Evolutionary conservation across 148 eudicot genomes (phyloP), one percentile per base, ranked within the genome.

Genomic region (Vaccinium corymbosum): DNA sequence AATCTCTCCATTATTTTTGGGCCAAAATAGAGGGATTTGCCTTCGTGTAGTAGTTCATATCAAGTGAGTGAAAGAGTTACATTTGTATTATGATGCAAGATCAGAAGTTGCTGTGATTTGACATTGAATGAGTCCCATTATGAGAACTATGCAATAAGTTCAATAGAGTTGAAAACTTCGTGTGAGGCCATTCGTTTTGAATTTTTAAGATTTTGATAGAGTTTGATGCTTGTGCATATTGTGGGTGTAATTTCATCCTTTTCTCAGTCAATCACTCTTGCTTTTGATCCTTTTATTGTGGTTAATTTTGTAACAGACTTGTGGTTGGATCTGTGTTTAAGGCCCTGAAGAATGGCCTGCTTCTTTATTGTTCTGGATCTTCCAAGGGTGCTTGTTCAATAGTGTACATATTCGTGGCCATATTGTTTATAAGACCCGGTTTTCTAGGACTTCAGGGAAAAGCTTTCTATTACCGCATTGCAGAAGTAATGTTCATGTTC

Each of bases 371-470:
- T 83, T 96, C 97, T 53, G 97, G 98, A 79, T 90, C 93, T 82
- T 86, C 86, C 76, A 89, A 89, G 68, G 93, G 90, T 59, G 94
- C 6, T 42, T 42, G 46, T 42, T 42, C 46, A 42, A 42, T 42
- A 42, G 6, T 42, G 46, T 87, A 42, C 88, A 89, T 77, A 89
- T 94, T 56, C 90, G 95, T 83, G 99, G 95, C n/a, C 99, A 96
- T 85, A 93, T 94, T 89, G 95, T 89, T 56, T 88, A 92, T 82
- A 90, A 90, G 79, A 96, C 99, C 51, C 92, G 99, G 19, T 96
- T 96, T 78, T 96, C 97, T 15, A 91, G 95, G 84, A 94, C 99
- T 7, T 96, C 99, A 15, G 98, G 99, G 55, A 94, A 92, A 88
- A 94, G 98, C 88, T 96, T 94, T 88, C 89, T 96, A 84, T 85